phyloP scores from a whole-genome alignment of 1,284 basidiomycete genomes.

The Ganoderma lucidum region DNA sequence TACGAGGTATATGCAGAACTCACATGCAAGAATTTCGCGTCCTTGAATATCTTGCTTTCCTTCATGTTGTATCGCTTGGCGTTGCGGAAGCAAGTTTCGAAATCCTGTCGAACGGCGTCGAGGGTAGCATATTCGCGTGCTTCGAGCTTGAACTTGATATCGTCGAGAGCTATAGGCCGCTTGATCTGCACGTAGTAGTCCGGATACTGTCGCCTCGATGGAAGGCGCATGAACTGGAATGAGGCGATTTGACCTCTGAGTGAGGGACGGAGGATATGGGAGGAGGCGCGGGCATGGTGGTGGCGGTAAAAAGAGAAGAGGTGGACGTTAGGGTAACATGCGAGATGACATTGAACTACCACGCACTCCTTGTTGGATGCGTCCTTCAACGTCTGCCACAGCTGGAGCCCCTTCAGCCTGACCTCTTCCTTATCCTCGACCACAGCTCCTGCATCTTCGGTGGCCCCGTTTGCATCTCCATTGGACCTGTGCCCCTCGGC shows the following conservation, averaged over 20 bases:
- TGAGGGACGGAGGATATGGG: conserved; percentile 18
- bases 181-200: conserved; percentile 89
- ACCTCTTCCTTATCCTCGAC: conserved; percentile 51
- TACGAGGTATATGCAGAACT: conserved; percentile 32
- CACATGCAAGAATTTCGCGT: conserved; percentile 77
- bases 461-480: conserved; percentile 37
- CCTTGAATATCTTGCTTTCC: conserved; percentile 85
- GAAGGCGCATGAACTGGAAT: conserved; percentile 79
- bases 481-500: conserved; percentile 33
- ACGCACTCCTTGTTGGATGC: conserved; percentile 86
- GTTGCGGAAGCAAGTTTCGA: conserved; percentile 90
- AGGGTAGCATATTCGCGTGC: conserved; percentile 69
- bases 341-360: conserved; percentile 39
- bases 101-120: conserved; percentile 79
- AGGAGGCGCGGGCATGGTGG: conserved; percentile 18
- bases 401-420: conserved; percentile 66
- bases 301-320: conserved; percentile 31
- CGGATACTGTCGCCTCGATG: conserved; percentile 82
- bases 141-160: conserved; percentile 85
- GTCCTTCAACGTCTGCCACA: conserved; percentile 81
- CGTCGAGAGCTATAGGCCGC: conserved; percentile 84
- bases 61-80: conserved; percentile 91
- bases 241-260: conserved; percentile 72
- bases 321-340: conserved; percentile 39
- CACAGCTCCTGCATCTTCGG: conserved; percentile 34